Evolutionary conservation across 495 filamentous ascomycete species (phyloP).

Genomic region (Aspergillus steynii): DNA sequence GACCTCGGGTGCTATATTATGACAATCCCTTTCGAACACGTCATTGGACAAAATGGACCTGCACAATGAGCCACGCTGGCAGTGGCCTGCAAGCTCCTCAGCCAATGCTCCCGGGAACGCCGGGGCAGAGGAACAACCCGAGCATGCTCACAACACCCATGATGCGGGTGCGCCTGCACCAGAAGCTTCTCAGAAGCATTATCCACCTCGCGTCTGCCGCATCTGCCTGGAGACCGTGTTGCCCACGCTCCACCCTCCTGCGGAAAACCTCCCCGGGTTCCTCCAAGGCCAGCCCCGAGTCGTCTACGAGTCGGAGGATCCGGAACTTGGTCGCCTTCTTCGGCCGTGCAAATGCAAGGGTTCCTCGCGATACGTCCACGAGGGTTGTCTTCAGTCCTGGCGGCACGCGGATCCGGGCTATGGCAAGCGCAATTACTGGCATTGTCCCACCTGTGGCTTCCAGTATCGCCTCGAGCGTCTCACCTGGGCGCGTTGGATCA

Average conservation of each 20-base stretch:
- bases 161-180: constrained; percentile 14
- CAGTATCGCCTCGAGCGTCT: constrained; percentile 80
- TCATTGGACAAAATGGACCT: constrained; percentile 18
- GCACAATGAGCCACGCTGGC: constrained; percentile 25
- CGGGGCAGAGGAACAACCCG: constrained; percentile 14
- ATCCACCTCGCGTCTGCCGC: constrained; percentile 75
- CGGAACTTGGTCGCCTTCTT: constrained; percentile 77
- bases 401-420: constrained; percentile 70
- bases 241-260: constrained; percentile 69
- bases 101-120: constrained; percentile 9
- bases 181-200: constrained; percentile 47
- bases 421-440: constrained; percentile 70
- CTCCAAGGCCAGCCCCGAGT: constrained; percentile 63
- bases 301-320: constrained; percentile 71
- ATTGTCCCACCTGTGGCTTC: constrained; percentile 87
- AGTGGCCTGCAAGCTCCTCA: constrained; percentile 20
- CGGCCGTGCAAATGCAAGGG: constrained; percentile 93
- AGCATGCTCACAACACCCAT: constrained; percentile 17
- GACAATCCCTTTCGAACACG: constrained; percentile 12
- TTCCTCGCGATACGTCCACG: constrained; percentile 89
- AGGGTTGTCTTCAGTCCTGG: constrained; percentile 89
- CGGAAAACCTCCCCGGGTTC: constrained; percentile 60
- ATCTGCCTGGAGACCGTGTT: constrained; percentile 88
- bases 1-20: constrained; percentile 17
- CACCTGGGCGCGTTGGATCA: constrained; percentile 71